These are phyloP conservation scores for Herpotrichia juniperi DNA, from an alignment of 2,329 filamentous ascomycete genomes.

Conservation along the genomic window DNA sequence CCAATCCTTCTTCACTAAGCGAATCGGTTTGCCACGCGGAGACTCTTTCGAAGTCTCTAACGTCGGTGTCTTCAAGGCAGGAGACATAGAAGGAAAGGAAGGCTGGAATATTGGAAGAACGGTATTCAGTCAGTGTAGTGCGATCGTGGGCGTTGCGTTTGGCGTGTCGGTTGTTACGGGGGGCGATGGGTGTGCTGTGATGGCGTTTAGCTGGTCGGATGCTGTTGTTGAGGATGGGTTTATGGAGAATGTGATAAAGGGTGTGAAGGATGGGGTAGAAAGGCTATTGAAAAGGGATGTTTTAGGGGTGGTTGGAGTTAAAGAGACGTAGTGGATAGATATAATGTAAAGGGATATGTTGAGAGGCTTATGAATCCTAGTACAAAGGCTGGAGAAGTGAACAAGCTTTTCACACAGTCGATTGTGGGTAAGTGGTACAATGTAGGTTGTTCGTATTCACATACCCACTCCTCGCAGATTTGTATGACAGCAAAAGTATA, in stretches of 20 bases:
- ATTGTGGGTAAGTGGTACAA: no score
- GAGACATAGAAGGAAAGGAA: neutral
- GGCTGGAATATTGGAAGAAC: slow-evolving; percentile 45
- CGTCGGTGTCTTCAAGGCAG: slow-evolving; percentile 45
- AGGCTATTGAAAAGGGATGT: no score
- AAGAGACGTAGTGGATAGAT: no score
- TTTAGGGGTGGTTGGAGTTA: no score
- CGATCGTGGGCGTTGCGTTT: slow-evolving; percentile 46
- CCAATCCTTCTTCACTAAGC: slow-evolving; percentile 43
- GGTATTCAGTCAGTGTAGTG: slow-evolving; percentile 53
- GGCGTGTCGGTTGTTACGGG: slow-evolving; percentile 51
- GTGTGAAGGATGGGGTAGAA: slow-evolving; percentile 12
- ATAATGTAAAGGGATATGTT: no score
- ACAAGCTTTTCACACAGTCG: no score
- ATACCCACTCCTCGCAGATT: no score
- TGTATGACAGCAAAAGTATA: no score
- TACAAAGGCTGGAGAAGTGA: no score
- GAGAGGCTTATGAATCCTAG: no score
- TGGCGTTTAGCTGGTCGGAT: slow-evolving; percentile 51
- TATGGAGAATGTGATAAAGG: slow-evolving; percentile 19
- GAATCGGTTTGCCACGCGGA: slow-evolving; percentile 47
- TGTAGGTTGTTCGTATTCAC: no score
- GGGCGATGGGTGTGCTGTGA: slow-evolving; percentile 50
- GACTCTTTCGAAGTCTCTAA: slow-evolving; percentile 55
- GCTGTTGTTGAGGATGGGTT: slow-evolving; percentile 38